Base-by-base conservation (phyloP, 345 rosid genomes). In the Nephelium lappaceum region DNA sequence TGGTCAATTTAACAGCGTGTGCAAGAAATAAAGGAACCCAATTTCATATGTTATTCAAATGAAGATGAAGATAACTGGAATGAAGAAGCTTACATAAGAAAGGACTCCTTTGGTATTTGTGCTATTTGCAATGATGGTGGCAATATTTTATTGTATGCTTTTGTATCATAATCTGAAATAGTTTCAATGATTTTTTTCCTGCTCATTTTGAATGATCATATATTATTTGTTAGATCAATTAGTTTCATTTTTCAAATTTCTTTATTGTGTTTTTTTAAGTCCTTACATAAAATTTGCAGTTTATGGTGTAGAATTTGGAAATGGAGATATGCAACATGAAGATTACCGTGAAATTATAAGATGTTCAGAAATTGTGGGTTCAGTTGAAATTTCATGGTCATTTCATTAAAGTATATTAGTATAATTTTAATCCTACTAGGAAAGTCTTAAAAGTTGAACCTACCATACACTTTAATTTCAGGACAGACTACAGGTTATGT, bases 51-150 rank as follows among this genome's bases (percentile, higher is more conserved):
- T 74, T 84, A 85, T 77, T 80, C 72, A 14, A 81, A 64, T 67
- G 80, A 75, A 72, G 80, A 76, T 21, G 82, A 74, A 42, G 83
- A 84, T n/a, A 76, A 71, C 49, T 77, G 69, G 25, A 75, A 71
- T 60, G 78, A 69, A 70, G 79, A 78, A 47, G 81, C 43, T 31
- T 31, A 31, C 36, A 31, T 31, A 31, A 31, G 36, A 6, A 43
- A 72, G 53, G 51, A 80, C 41, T 55, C 74, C 57, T 67, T 86
- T 73, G 80, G 91, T 25, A 89, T 89, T 25, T 93, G 98, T 81
- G 83, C 92, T 21, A 80, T 93, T 65, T 93, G 98, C 70, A 95
- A 93, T 61, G 85, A 93, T 79, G 98, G 95, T 43, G 98, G 98
- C 55, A 27, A 77, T 16, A 23, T 92, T 73, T 64, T 92, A 38